Conservation (phyloP, 2,329 filamentous ascomycete genomes). For the Xylariomycetidae sp. region DNA sequence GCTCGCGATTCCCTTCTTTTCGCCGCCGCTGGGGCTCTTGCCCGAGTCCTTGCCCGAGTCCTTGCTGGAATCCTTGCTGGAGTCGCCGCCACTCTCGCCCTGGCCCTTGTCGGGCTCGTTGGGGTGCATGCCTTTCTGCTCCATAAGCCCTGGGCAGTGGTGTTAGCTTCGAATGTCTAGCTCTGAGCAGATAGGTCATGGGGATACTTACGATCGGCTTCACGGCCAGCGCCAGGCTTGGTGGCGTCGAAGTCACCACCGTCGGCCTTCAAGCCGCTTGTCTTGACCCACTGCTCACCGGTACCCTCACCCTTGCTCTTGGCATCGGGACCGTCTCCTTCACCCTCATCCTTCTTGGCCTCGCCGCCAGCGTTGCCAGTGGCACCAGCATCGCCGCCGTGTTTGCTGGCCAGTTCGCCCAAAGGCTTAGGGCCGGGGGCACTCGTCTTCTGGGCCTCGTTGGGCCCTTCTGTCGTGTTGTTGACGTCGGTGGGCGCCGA, state of each 20-base stretch:
- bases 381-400: constrained; percentile 24
- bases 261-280: constrained; percentile 53
- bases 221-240: constrained; percentile 56
- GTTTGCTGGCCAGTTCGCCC: constrained; percentile 22
- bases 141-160: constrained; percentile 40
- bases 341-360: constrained; percentile 17
- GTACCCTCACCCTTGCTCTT: constrained; percentile 39
- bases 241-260: constrained; percentile 63
- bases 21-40: constrained; percentile 21
- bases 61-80: constrained; percentile 17
- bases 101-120: constrained; percentile 15
- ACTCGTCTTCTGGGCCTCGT: constrained; percentile 30
- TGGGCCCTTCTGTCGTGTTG: constrained; percentile 24
- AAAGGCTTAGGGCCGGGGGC: constrained; percentile 39
- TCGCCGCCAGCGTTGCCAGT: constrained; percentile 27
- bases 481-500: constrained; percentile 32
- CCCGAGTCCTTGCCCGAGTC: constrained; percentile 10
- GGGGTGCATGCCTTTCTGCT: constrained; percentile 43
- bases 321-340: constrained; percentile 18
- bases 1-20: constrained; percentile 50
- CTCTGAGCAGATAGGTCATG: not conserved
- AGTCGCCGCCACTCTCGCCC: constrained; percentile 11
- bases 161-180: constrained; percentile 1
- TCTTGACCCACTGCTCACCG: constrained; percentile 52
- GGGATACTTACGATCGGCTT: constrained; percentile 55